These are phyloP conservation scores for Paracamarosporium sp. DNA, from an alignment of 2,329 filamentous ascomycete species.

Conservation along the genomic window DNA sequence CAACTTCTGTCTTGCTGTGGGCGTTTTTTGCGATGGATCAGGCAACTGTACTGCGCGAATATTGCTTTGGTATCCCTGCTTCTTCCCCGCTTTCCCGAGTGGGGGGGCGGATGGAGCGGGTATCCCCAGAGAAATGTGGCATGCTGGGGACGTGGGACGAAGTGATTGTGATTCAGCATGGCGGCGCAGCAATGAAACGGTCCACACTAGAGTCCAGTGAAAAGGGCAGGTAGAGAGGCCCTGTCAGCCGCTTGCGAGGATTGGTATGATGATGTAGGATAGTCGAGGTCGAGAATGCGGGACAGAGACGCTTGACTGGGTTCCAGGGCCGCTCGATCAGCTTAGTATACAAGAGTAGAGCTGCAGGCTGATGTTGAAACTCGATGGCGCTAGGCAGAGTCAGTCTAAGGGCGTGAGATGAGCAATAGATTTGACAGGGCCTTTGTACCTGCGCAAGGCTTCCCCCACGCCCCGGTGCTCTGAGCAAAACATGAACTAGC, in stretches of 20 bases:
- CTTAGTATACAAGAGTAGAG: not conserved
- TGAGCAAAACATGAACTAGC: not conserved
- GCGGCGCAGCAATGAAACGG: not conserved
- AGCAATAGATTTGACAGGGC: slow-evolving; percentile 1
- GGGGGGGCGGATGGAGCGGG: slow-evolving; percentile 5
- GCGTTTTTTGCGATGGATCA: not conserved
- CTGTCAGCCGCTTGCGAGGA: not conserved
- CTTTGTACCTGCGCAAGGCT: slow-evolving; percentile 1
- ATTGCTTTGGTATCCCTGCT: not conserved
- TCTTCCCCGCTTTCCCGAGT: slow-evolving; percentile 5
- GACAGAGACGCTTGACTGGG: not conserved
- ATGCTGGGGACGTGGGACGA: not conserved
- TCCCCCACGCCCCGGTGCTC: not conserved
- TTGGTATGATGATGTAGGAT: not conserved
- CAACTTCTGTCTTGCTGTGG: not conserved
- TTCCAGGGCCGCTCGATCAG: not conserved
- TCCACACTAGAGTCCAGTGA: not conserved
- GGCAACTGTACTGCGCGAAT: not conserved
- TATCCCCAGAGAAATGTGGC: not conserved
- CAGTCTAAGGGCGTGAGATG: not conserved
- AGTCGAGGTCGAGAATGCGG: not conserved
- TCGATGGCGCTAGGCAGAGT: not conserved
- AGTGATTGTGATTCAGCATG: not conserved
- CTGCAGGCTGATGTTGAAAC: not conserved
- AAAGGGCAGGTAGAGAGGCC: not conserved